phyloP scores from a whole-genome alignment of 2,329 filamentous ascomycete genomes.

The Penicillium sp. region DNA sequence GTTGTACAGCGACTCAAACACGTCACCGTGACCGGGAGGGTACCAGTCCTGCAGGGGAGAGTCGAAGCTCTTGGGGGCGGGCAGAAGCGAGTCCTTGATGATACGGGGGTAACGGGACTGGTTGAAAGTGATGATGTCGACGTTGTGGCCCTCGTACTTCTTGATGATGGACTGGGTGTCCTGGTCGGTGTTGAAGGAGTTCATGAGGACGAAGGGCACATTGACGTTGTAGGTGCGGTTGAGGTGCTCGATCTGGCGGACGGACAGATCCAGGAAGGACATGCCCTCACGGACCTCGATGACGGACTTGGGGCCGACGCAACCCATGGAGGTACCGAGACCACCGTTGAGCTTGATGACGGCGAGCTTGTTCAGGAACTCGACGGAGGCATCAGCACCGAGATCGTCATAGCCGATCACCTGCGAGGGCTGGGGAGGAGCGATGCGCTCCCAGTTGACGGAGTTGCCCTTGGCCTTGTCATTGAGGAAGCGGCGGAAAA shows the following conservation, averaged over 20 bases:
- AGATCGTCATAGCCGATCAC: slow-evolving; percentile 93
- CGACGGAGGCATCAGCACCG: slow-evolving; percentile 80
- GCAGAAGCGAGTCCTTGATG: slow-evolving; percentile 95
- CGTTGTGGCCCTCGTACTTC: slow-evolving; percentile 99
- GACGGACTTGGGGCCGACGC: slow-evolving; percentile 97
- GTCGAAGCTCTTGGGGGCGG: slow-evolving; percentile 82
- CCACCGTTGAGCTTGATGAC: slow-evolving; percentile 99
- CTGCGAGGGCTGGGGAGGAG: slow-evolving; percentile 85
- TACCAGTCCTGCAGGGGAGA: slow-evolving; percentile 96
- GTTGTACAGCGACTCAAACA: slow-evolving; percentile 99
- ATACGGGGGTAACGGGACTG: slow-evolving; percentile 98
- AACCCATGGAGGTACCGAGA: slow-evolving; percentile 99
- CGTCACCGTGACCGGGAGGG: slow-evolving; percentile 97
- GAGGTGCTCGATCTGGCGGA: slow-evolving; percentile 97
- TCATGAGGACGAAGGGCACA: slow-evolving; percentile 98
- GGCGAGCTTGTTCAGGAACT: slow-evolving; percentile 94
- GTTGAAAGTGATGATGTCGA: slow-evolving; percentile 99
- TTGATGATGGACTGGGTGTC: slow-evolving; percentile 99
- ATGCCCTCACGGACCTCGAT: slow-evolving; percentile 99
- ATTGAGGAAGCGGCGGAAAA: slow-evolving; percentile 97
- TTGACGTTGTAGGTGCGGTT: slow-evolving; percentile 98
- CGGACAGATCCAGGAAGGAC: slow-evolving; percentile 98
- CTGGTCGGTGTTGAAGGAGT: slow-evolving; percentile 99
- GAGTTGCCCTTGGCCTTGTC: slow-evolving; percentile 98
- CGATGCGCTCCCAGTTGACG: slow-evolving; percentile 95